phyloP scores from a whole-genome alignment of 345 rosid species.

The Eucalyptus polyanthemos region DNA sequence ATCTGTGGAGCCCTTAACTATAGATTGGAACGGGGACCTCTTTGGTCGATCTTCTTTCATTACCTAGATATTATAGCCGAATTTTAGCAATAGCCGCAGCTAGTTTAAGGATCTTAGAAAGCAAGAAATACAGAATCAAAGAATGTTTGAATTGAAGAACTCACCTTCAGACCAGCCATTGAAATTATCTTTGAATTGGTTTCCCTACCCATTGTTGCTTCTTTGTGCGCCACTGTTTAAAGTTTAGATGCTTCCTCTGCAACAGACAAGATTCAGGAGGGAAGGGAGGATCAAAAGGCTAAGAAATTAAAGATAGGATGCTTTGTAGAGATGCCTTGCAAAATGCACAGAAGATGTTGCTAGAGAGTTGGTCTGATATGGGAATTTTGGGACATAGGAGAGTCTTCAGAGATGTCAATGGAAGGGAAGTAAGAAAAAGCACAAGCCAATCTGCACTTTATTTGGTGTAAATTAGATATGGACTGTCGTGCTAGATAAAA shows the following conservation, averaged over 20 bases:
- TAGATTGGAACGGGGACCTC: constrained; percentile 22
- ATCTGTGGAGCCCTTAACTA: constrained; percentile 23
- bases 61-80: constrained; percentile 1
- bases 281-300: neutral
- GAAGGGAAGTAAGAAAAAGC: neutral
- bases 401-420: neutral
- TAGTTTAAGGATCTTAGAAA: neutral
- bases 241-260: neutral
- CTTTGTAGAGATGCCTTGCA: neutral
- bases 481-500: neutral
- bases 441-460: neutral
- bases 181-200: constrained; percentile 8
- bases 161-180: constrained; percentile 20
- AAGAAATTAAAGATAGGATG: neutral
- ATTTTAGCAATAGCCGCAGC: neutral
- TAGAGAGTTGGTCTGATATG: neutral
- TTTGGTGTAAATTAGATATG: neutral
- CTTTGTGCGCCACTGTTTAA: neutral
- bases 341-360: neutral
- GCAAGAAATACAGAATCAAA: neutral
- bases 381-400: neutral
- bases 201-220: constrained; percentile 9
- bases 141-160: neutral
- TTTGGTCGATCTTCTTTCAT: constrained; percentile 23
- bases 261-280: neutral